These are phyloP conservation scores for Rhodotorula kratochvilovae DNA, from an alignment of 768 basidiomycete species.

Conservation along the genomic window DNA sequence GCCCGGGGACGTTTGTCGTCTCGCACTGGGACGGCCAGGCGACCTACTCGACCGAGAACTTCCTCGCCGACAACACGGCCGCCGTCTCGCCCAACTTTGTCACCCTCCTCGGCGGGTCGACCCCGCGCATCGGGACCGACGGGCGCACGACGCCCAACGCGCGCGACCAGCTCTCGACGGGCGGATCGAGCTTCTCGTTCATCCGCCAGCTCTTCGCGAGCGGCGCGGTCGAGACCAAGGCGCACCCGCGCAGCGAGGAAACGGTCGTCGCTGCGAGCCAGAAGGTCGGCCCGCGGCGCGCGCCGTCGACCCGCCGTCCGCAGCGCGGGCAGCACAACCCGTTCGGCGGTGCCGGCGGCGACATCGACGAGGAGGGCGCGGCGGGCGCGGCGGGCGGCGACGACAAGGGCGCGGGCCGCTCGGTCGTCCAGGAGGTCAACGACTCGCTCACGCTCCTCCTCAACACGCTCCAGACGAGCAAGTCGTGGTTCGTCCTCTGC, in stretches of 20 bases:
- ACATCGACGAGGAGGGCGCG: not conserved
- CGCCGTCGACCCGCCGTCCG: conserved; percentile 74
- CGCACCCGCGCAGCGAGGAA: conserved; percentile 86
- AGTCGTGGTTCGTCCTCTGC: conserved; percentile 78
- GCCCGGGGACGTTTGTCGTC: conserved; percentile 82
- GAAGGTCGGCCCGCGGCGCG: conserved; percentile 86
- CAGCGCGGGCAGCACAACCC: conserved; percentile 33
- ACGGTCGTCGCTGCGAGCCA: conserved; percentile 94
- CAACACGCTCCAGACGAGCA: conserved; percentile 50
- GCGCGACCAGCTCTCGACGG: conserved; percentile 56
- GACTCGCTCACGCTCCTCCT: conserved; percentile 62
- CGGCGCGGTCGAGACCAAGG: conserved; percentile 85
- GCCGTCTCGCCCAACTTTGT: conserved; percentile 90
- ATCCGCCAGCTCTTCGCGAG: conserved; percentile 81
- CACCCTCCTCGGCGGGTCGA: conserved; percentile 67
- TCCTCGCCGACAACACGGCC: conserved; percentile 82
- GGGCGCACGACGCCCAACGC: conserved; percentile 30
- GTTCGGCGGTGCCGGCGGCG: conserved; percentile 23
- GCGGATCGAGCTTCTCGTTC: conserved; percentile 84
- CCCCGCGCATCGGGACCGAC: conserved; percentile 4
- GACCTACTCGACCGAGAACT: conserved; percentile 82
- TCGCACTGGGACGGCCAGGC: conserved; percentile 88
- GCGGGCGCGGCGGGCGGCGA: conserved; percentile 1
- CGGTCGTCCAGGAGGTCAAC: conserved; percentile 50
- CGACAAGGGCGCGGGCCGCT: conserved; percentile 1